A percentile compares a stretch with the other conserved stretches of the same genome.
Evolutionary conservation across 805 yeast genomes (phyloP).

Genomic region (Kodamaea restingae): DNA sequence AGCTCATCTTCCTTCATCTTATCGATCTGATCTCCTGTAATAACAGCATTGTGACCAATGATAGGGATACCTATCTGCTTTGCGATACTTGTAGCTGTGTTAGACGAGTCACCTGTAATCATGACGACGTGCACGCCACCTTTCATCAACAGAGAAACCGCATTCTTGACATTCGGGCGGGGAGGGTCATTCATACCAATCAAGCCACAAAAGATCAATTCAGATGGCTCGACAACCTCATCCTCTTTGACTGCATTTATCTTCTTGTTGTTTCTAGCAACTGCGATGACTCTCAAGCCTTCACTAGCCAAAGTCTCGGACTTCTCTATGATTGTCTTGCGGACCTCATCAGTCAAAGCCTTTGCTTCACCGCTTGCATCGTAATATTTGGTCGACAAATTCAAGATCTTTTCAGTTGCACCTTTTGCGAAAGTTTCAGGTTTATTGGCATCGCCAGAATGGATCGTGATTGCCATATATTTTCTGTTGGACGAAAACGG

Average conservation of each 20-base stretch:
- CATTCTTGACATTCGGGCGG: conserved; percentile 73
- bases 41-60: conserved; percentile 58
- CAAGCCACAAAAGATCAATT: conserved; percentile 75
- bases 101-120: conserved; percentile 94
- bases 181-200: conserved; percentile 99
- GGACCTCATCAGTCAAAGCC: conserved; percentile 52
- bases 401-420: conserved; percentile 74
- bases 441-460: conserved; percentile 54
- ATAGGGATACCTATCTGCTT: conserved; percentile 86
- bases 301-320: conserved; percentile 68
- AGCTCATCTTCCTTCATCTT: conserved; percentile 66
- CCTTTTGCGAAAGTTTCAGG: conserved; percentile 76
- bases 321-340: conserved; percentile 46
- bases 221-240: conserved; percentile 44
- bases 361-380: conserved; percentile 57
- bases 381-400: conserved; percentile 54
- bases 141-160: conserved; percentile 70
- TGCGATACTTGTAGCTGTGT: conserved; percentile 83
- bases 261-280: conserved; percentile 53
- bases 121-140: conserved; percentile 98
- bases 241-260: conserved; percentile 26
- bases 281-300: conserved; percentile 81
- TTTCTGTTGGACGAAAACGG: conserved; percentile 85
- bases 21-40: conserved; percentile 84
- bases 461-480: conserved; percentile 80